Evolutionary conservation across 2,329 filamentous ascomycete species (phyloP).

Genomic region (Penicillium sclerotiorum): DNA sequence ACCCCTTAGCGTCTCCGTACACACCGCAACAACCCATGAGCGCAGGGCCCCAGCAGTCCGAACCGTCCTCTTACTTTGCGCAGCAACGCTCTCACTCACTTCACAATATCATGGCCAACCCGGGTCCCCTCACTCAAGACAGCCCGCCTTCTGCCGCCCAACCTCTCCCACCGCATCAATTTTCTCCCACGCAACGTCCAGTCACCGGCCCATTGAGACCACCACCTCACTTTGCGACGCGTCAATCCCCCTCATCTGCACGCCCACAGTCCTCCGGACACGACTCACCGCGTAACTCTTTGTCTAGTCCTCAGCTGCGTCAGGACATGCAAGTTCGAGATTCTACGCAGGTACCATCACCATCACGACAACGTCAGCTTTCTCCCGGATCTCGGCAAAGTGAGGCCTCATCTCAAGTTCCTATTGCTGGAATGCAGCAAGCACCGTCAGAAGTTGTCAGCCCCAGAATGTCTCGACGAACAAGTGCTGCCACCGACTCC

Average conservation of each 20-base stretch:
- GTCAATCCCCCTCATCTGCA: constrained; percentile 38
- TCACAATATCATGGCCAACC: constrained; percentile 42
- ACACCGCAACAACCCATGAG: constrained; percentile 41
- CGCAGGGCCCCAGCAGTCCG: constrained; percentile 31
- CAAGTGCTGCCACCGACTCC: constrained; percentile 31
- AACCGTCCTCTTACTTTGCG: constrained; percentile 42
- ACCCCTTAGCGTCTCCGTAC: constrained; percentile 41
- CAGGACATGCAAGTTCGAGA: constrained; percentile 34
- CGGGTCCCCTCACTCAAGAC: constrained; percentile 33
- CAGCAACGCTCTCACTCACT: constrained; percentile 43
- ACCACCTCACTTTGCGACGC: constrained; percentile 37
- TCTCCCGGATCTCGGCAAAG: constrained; percentile 43
- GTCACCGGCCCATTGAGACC: constrained; percentile 54
- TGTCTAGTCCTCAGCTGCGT: constrained; percentile 36
- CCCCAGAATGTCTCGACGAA: constrained; percentile 64
- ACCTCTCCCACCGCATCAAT: constrained; percentile 36
- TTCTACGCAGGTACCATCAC: constrained; percentile 31
- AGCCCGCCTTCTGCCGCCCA: constrained; percentile 38
- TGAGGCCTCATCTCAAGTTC: constrained; percentile 32
- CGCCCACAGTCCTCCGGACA: constrained; percentile 43
- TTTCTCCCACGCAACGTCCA: constrained; percentile 43
- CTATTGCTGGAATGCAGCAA: constrained; percentile 62
- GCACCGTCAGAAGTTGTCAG: constrained; percentile 75
- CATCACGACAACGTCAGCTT: constrained; percentile 29
- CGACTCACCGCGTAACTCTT: constrained; percentile 34